Conservation (phyloP, 441 rosid species). For the Viola pubescens region DNA sequence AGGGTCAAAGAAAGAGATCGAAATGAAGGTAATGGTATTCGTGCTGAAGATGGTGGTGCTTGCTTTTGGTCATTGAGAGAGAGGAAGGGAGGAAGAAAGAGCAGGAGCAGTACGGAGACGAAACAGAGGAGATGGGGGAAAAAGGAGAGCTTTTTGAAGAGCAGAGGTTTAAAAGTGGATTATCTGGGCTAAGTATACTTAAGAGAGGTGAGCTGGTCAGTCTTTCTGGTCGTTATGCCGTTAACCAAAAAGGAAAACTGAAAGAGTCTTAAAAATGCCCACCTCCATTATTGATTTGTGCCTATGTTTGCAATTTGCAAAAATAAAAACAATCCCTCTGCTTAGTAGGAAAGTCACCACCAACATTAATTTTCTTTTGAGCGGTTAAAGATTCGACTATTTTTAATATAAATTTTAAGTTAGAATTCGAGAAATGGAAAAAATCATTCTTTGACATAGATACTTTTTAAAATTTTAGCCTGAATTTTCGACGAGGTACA, state of each 20-base stretch:
- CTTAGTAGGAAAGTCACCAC: no score
- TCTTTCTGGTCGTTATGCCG: no score
- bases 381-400: no score
- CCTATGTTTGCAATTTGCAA: not conserved
- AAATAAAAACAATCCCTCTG: no score
- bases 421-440: no score
- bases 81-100: slow-evolving; percentile 9
- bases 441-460: no score
- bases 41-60: not conserved
- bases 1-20: slow-evolving; percentile 16
- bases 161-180: not conserved
- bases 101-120: slow-evolving; percentile 12
- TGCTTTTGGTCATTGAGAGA: slow-evolving; percentile 34
- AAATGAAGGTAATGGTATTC: not conserved
- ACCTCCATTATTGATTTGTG: not conserved
- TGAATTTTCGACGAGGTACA: no score
- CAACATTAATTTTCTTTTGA: no score
- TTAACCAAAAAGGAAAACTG: not conserved
- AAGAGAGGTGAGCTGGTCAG: not conserved
- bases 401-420: no score
- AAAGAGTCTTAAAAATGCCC: not conserved
- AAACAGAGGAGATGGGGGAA: not conserved
- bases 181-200: not conserved
- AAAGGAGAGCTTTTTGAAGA: not conserved
- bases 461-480: no score